These are phyloP conservation scores for Trichoderma hamatum DNA, from an alignment of 2,329 filamentous ascomycete species.

Conservation along the genomic window DNA sequence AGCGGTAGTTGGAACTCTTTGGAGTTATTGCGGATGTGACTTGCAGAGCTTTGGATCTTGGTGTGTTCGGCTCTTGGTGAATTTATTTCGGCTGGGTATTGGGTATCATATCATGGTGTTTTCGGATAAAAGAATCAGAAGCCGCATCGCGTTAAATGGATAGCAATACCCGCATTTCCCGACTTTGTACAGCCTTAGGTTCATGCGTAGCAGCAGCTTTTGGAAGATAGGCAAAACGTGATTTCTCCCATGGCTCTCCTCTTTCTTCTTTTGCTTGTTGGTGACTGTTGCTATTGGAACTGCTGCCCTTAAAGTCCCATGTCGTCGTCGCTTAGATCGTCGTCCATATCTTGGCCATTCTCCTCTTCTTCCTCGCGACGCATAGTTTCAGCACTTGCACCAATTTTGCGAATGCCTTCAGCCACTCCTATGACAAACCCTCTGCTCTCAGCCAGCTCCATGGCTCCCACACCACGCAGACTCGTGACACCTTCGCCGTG, in stretches of 20 bases:
- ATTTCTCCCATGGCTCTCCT: neutral
- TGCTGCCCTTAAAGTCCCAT: conserved; percentile 41
- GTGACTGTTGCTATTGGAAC: neutral
- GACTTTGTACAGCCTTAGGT: neutral
- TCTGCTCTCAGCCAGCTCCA: conserved; percentile 88
- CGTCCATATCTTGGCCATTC: conserved; percentile 61
- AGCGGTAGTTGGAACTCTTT: neutral
- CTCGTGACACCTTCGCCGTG: conserved; percentile 72
- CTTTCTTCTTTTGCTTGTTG: neutral
- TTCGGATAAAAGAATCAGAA: neutral
- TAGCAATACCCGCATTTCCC: neutral
- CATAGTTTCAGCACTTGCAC: conserved; percentile 76
- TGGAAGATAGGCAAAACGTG: neutral
- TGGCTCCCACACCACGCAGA: conserved; percentile 77
- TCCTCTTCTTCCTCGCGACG: conserved; percentile 77
- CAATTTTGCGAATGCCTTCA: conserved; percentile 83
- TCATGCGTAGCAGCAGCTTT: neutral
- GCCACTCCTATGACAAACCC: conserved; percentile 84
- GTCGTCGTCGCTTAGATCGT: conserved; percentile 62
- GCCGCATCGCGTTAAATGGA: neutral
- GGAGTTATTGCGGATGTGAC: neutral
- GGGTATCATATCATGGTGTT: neutral
- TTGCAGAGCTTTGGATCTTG: neutral
- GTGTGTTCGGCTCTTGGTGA: neutral
- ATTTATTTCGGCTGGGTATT: neutral